Evolutionary conservation across 164 flowering plant species (phyloP).

Genomic region (Cinnamomum chago): DNA sequence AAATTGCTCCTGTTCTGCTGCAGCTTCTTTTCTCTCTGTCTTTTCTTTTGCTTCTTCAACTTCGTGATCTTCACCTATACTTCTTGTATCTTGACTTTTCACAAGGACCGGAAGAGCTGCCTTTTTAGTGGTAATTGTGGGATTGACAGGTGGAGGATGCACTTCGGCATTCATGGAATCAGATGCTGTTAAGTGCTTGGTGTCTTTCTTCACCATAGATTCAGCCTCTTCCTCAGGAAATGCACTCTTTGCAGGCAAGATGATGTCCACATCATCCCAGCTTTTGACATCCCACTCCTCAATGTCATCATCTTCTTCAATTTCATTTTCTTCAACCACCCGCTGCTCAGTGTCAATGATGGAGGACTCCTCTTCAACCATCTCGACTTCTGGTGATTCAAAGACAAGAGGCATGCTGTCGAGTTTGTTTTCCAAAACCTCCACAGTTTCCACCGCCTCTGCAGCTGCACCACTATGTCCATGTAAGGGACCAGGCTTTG

Average conservation of each 20-base stretch:
- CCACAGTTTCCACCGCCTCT: conserved; percentile 33
- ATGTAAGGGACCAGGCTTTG: conserved; percentile 45
- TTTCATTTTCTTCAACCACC: conserved; percentile 42
- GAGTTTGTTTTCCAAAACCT: conserved; percentile 27
- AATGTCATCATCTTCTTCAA: conserved; percentile 60
- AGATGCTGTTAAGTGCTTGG: conserved; percentile 24
- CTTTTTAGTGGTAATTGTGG: conserved; percentile 24
- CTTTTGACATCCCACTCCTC: conserved; percentile 98
- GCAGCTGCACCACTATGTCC: conserved; percentile 38
- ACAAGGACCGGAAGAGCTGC: conserved; percentile 16
- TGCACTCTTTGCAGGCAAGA: conserved; percentile 55
- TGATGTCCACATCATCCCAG: conserved; percentile 84
- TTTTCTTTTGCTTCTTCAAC: conserved; percentile 12
- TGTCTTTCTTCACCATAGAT: conserved; percentile 47
- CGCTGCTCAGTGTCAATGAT: conserved; percentile 21
- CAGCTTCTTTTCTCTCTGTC: conserved; percentile 34
- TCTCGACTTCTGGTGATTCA: conserved; percentile 33
- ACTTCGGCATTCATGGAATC: conserved; percentile 22
- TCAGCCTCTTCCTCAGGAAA: conserved; percentile 88
- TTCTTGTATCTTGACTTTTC: conserved; percentile 27
- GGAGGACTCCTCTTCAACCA: conserved; percentile 39
- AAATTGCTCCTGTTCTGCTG: conserved; percentile 24
- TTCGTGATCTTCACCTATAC: conserved; percentile 17
- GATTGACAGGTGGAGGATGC: conserved; percentile 19
- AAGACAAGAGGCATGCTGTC: conserved; percentile 24